Percentiles rank a stretch among this genome's conserved stretches.
These are phyloP conservation scores for Cadophora sp. DNA, from an alignment of 2,329 filamentous ascomycete species.

Conservation along the genomic window DNA sequence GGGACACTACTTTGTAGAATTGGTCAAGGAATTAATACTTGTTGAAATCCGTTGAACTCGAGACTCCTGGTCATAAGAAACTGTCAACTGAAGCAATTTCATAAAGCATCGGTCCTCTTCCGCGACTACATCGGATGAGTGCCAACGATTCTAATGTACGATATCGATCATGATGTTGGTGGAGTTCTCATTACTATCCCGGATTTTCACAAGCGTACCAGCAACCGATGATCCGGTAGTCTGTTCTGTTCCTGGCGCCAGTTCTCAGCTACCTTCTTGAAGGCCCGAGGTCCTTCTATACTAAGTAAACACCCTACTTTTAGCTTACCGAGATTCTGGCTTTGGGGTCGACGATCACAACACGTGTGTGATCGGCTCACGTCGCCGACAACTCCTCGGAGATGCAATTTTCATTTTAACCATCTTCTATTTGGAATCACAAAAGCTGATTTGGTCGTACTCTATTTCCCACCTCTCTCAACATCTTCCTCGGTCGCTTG, in stretches of 20 bases:
- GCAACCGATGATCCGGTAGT: background rate
- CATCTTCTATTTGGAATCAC: background rate
- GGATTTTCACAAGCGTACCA: background rate
- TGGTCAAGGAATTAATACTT: slow-evolving; percentile 7
- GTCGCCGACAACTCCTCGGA: background rate
- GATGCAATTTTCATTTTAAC: background rate
- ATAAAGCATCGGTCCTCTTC: background rate
- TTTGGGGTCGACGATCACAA: background rate
- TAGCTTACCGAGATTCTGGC: slow-evolving; percentile 9
- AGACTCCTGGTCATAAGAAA: background rate
- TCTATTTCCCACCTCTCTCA: background rate
- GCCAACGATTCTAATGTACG: background rate
- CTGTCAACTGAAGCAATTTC: background rate
- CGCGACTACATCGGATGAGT: background rate
- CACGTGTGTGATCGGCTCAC: background rate
- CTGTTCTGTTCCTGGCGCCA: background rate
- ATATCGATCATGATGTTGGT: background rate
- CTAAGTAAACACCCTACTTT: background rate
- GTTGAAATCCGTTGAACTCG: background rate
- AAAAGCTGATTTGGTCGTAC: background rate
- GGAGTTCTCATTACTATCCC: background rate
- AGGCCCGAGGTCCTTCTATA: background rate
- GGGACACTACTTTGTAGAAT: background rate
- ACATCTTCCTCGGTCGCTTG: background rate
- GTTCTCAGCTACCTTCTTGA: background rate